Base-by-base conservation (phyloP, 495 filamentous ascomycete species). In the Tuber melanosporum region DNA sequence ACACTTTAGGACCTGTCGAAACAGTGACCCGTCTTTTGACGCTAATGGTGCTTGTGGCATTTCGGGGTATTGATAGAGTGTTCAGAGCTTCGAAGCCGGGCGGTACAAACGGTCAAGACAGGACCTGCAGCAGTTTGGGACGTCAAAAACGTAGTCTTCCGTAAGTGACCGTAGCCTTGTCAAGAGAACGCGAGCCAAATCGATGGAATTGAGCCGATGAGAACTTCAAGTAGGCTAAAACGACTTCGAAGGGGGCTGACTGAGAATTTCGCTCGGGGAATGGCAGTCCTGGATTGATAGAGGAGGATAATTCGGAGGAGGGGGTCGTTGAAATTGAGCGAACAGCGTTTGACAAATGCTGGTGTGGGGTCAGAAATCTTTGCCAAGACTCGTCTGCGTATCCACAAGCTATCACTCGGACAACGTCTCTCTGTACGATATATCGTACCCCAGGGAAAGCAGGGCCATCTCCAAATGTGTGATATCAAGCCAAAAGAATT, bases 1-100 rank as follows among this genome's bases (percentile, higher is more conserved):
- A 85, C 92, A 89, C 84, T 94, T 94, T 77, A 98, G 91, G 81
- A 99, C 91, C 83, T 92, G 92, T 70, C 93, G 91, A 87, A 99
- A 98, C 86, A 97, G 90, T 84, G 94, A 90, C 78, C 89, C 89
- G 87, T 99, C 95, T 87, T 98, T 98, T 84, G 93, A 89, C 83
- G 87, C 90, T 84, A 98, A 88, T 85, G 88, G 89, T 73, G 78
- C 70, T 71, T 80, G 78, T 4, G 77, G 78, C 78, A 80, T 80
- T 44, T 69, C 66, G 39, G 70, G 15, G 57, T 36, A 26, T 36
- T 36, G 57, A 66, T 36, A 36, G 26, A 36, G 57, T 36, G 26
- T 36, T 66, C 26, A 66, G 57, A 66, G 57, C 26, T 36, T 19
- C 57, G 57, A 17, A 36, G 57, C 57, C 32, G 26, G 32, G 22